Conservation (phyloP, 2,329 filamentous ascomycete genomes). For the Coniochaeta hoffmannii region DNA sequence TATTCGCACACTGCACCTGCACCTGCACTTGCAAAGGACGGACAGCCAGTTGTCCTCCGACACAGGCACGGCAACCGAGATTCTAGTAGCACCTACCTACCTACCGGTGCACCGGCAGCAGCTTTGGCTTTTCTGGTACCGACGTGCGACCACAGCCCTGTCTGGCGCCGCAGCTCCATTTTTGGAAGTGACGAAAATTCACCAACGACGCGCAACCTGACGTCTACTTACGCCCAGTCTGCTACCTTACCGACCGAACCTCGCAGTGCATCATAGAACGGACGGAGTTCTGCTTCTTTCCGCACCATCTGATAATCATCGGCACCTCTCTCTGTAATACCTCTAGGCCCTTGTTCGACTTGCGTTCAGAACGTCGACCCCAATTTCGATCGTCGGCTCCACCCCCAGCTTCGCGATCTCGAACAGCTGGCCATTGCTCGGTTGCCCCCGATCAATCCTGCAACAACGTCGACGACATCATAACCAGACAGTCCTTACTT, state of each 20-base stretch:
- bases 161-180: constrained; percentile 6
- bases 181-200: constrained; percentile 8
- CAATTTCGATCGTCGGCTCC: not conserved
- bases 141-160: constrained; percentile 8
- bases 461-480: not conserved
- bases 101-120: not conserved
- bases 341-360: too few relatives aligned
- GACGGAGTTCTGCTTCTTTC: too few relatives aligned
- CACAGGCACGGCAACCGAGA: not conserved
- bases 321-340: too few relatives aligned
- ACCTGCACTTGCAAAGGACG: not conserved
- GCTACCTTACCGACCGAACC: too few relatives aligned
- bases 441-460: not conserved
- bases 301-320: too few relatives aligned
- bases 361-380: too few relatives aligned
- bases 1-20: not conserved
- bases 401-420: not conserved
- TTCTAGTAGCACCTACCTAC: not conserved
- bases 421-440: not conserved
- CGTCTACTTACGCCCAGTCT: too few relatives aligned
- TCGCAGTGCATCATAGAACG: too few relatives aligned
- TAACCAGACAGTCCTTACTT: not conserved
- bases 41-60: not conserved
- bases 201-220: constrained; percentile 1
- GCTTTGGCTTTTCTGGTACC: not conserved